Evolutionary conservation across 306 rosid species (phyloP), one percentile per base, ranked within the genome.

Genomic region (Trichosanthes cucumerina): DNA sequence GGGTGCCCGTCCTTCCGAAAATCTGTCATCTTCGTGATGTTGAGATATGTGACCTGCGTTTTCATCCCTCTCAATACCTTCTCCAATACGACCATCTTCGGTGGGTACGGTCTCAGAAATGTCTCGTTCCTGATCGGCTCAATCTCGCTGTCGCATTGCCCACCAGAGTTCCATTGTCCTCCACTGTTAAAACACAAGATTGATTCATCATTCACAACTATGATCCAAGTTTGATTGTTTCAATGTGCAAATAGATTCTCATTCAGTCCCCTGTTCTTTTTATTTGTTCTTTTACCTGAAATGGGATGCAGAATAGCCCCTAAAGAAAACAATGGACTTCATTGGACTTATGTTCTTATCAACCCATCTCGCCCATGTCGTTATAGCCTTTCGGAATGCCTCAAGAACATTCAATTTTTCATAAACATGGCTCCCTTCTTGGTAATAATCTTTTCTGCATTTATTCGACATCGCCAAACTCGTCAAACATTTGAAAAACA

Each of bases 131-230:
- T 87, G 8, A 95, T 95, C 0, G 99, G 97, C 63, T 26, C 83
- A 0, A 89, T 88, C 88, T 92, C 99, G 57, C 90, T 87, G 74
- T 88, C 86, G 60, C 99, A 95, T 76, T 81, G 88, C 64, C 99
- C 99, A 7, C 99, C 99, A 0, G 99, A 91, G 83, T 95, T 95
- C 99, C 99, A 95, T 70, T 91, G 99, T 3, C 99, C 99, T 15
- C 99, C 99, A 53, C 99, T 95, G 97, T 75, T 19, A 7, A 7
- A 71, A 26, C 46, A 86, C 21, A 72, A 72, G 33, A 72, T 8
- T 14, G 39, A 14, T 41, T n/a, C 73, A 71, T 58, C 74, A 38
- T 41, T 69, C 76, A n/a, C n/a, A n/a, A n/a, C n/a, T n/a, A n/a
- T n/a, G n/a, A n/a, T n/a, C n/a, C n/a, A n/a, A 26, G 77, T 72